Conservation (phyloP, 1,284 basidiomycete genomes). For the Malassezia furfur region DNA sequence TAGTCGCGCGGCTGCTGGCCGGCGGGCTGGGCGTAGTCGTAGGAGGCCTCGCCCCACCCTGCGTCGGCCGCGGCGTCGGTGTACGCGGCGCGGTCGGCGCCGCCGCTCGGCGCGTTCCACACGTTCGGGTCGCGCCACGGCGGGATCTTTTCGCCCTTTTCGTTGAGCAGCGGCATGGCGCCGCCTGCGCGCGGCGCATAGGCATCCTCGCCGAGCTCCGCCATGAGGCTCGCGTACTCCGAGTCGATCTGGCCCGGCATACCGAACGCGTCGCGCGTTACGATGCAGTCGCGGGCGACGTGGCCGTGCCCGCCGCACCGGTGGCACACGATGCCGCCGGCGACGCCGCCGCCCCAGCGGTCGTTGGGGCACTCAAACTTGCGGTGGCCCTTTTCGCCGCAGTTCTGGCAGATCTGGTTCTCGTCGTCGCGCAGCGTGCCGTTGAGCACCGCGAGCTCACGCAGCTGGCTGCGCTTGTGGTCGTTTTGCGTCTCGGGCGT, state of each 20-base stretch:
- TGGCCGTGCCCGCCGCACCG: slow-evolving; percentile 46
- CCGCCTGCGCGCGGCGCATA: slow-evolving; percentile 47
- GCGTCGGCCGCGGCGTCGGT: neutral
- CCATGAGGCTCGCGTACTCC: slow-evolving; percentile 94
- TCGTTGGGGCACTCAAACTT: slow-evolving; percentile 45
- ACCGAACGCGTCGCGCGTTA: neutral
- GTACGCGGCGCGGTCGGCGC: slow-evolving; percentile 1
- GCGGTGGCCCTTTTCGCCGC: slow-evolving; percentile 69
- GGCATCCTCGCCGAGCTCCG: slow-evolving; percentile 82
- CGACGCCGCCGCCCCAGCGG: slow-evolving; percentile 34
- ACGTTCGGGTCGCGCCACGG: slow-evolving; percentile 46
- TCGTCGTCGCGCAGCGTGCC: slow-evolving; percentile 98
- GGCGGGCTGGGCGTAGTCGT: slow-evolving; percentile 4
- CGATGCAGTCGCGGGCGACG: slow-evolving; percentile 41
- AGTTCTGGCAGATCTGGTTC: slow-evolving; percentile 97
- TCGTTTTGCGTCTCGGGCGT: slow-evolving; percentile 99
- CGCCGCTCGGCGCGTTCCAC: slow-evolving; percentile 34
- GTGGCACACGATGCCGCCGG: slow-evolving; percentile 36
- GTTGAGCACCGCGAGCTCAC: slow-evolving; percentile 92
- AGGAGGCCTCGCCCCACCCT: neutral
- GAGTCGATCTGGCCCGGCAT: slow-evolving; percentile 63
- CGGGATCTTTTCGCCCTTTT: slow-evolving; percentile 43
- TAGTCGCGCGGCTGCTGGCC: slow-evolving; percentile 36
- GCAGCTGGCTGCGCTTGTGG: slow-evolving; percentile 96
- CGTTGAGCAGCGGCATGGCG: slow-evolving; percentile 17